phyloP scores from a whole-genome alignment of 495 filamentous ascomycete genomes.

The Talaromyces proteolyticus region DNA sequence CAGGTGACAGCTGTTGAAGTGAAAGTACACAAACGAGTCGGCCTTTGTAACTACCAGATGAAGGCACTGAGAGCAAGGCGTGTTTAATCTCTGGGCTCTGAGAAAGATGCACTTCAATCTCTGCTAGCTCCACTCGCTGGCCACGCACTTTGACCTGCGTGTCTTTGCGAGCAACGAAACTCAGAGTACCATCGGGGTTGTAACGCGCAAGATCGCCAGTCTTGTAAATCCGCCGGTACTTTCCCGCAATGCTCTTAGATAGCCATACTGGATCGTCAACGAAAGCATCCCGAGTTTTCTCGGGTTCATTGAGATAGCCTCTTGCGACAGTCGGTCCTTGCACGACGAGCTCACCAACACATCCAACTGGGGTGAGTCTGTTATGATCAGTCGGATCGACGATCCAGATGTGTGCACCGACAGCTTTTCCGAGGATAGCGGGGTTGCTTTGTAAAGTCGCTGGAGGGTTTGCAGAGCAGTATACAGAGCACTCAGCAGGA shows the following conservation, averaged over 20 bases:
- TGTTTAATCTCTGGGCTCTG: conserved; percentile 6
- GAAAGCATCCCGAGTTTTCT: conserved; percentile 38
- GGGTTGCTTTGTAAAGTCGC: conserved; percentile 10
- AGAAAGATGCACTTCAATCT: conserved; percentile 42
- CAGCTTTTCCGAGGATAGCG: conserved; percentile 20
- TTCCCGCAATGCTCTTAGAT: not conserved
- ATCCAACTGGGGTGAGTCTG: conserved; percentile 42
- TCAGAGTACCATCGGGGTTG: conserved; percentile 46
- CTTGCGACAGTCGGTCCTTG: conserved; percentile 43
- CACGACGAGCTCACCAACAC: conserved; percentile 48
- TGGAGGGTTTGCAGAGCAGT: conserved; percentile 9
- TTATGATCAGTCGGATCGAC: conserved; percentile 1
- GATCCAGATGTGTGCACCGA: conserved; percentile 7
- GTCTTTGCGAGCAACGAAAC: conserved; percentile 57
- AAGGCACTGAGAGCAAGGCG: conserved; percentile 13
- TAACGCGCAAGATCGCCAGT: conserved; percentile 61
- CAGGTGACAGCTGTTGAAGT: not conserved
- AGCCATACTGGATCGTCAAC: conserved; percentile 22
- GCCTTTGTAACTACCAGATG: conserved; percentile 19
- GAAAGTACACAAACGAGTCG: conserved; percentile 13
- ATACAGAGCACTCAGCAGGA: conserved; percentile 39
- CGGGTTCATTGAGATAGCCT: conserved; percentile 43
- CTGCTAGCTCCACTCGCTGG: conserved; percentile 60
- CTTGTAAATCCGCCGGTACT: conserved; percentile 39
- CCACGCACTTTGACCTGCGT: conserved; percentile 63